These are phyloP conservation scores for Ganoderma multipileum DNA, from an alignment of 1,284 basidiomycete genomes.

Conservation along the genomic window DNA sequence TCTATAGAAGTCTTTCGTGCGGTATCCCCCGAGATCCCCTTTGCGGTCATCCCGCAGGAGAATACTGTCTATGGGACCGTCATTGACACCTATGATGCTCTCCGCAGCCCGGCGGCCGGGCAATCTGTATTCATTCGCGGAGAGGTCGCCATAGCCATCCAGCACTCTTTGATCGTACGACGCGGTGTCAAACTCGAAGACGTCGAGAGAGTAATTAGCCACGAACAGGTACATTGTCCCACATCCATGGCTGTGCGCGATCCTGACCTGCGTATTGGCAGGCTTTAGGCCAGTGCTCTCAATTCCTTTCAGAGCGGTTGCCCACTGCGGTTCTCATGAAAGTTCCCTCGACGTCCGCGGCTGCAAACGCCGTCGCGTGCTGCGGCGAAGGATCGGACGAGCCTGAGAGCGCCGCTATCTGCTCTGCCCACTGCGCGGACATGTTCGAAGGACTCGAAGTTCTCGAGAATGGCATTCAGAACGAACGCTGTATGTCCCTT, in stretches of 20 bases:
- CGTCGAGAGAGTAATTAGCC: conserved; percentile 67
- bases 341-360: conserved; percentile 72
- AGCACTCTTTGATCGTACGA: conserved; percentile 71
- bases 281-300: conserved; percentile 80
- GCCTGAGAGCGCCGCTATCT: conserved; percentile 70
- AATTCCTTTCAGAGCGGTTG: conserved; percentile 59
- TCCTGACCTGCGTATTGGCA: conserved; percentile 37
- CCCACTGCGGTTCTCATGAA: conserved; percentile 59
- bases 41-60: conserved; percentile 77
- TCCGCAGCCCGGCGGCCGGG: conserved; percentile 53
- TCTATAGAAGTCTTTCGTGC: conserved; percentile 61
- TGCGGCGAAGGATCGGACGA: conserved; percentile 42
- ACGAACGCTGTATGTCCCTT: conserved; percentile 55
- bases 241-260: neutral
- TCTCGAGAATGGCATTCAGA: conserved; percentile 66
- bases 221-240: conserved; percentile 66
- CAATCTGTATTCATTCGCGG: conserved; percentile 59
- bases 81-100: conserved; percentile 71
- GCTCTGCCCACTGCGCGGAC: conserved; percentile 65
- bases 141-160: conserved; percentile 62
- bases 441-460: conserved; percentile 65
- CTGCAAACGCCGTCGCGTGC: conserved; percentile 59
- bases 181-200: conserved; percentile 58
- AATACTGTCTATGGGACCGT: conserved; percentile 80
- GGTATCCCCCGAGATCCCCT: conserved; percentile 47